A percentile compares a stretch with the other conserved stretches of the same genome.
phyloP scores from a whole-genome alignment of 1,284 basidiomycete genomes.

The Papiliotrema laurentii region DNA sequence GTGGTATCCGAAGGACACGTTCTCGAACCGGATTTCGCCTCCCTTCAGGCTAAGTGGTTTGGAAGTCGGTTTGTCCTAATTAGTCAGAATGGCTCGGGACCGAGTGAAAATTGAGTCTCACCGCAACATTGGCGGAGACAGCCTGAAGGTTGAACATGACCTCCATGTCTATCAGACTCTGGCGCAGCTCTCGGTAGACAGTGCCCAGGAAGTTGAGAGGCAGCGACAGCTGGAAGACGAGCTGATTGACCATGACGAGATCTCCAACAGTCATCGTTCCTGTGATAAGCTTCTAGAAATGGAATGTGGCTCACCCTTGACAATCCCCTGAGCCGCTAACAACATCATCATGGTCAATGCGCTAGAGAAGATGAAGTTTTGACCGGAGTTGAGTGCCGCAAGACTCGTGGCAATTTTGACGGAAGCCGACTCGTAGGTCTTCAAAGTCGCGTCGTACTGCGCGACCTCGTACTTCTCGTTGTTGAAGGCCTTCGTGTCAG shows the following conservation, averaged over 20 bases:
- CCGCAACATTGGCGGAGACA: constrained; percentile 68
- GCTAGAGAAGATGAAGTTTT: constrained; percentile 91
- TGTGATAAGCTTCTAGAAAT: constrained; percentile 29
- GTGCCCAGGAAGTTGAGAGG: constrained; percentile 96
- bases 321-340: constrained; percentile 87
- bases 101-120: constrained; percentile 40
- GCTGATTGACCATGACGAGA: constrained; percentile 96
- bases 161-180: constrained; percentile 96
- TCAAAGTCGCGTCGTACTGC: constrained; percentile 87
- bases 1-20: constrained; percentile 89
- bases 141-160: constrained; percentile 86
- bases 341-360: constrained; percentile 95
- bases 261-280: constrained; percentile 98
- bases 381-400: constrained; percentile 90
- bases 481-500: constrained; percentile 77
- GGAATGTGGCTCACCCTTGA: constrained; percentile 61
- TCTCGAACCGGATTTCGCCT: constrained; percentile 87
- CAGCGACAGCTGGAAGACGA: constrained; percentile 96
- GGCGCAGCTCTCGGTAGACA: constrained; percentile 92
- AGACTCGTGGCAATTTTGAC: constrained; percentile 94
- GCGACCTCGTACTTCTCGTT: constrained; percentile 88
- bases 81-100: not conserved
- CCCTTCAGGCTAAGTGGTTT: constrained; percentile 67
- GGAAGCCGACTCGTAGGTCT: constrained; percentile 82
- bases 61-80: constrained; percentile 64